Evolutionary conservation across 73 alveolate genomes (phyloP).

Genomic region (Halteria grandinella): DNA sequence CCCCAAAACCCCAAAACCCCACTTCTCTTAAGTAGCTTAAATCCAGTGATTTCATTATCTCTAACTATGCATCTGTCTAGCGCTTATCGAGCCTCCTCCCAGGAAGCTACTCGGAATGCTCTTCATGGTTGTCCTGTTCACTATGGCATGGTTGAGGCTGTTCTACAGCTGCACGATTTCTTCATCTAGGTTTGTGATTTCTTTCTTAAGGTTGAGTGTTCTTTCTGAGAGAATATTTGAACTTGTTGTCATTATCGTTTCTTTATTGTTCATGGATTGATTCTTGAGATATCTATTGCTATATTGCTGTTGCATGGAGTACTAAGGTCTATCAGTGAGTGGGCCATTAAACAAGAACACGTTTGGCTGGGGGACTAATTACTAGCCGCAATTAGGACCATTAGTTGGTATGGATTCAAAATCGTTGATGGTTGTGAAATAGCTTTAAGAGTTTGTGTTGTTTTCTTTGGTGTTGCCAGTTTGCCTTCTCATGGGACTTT

Average conservation of each 20-base stretch:
- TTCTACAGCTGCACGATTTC: constrained; percentile 15
- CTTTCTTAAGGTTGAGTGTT: constrained; percentile 45
- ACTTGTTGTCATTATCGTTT: constrained; percentile 28
- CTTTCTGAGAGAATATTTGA: constrained; percentile 46
- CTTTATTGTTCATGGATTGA: no score
- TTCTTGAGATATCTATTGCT: no score
- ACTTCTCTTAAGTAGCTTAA: no score
- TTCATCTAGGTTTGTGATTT: constrained; percentile 39
- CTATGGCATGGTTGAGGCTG: constrained; percentile 11
- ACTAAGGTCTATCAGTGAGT: neutral
- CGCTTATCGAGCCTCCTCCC: no score
- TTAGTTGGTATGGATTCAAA: neutral
- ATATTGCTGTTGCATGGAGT: no score
- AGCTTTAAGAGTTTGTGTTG: neutral
- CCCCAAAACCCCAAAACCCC: no score
- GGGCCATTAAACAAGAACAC: neutral
- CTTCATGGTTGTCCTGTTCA: constrained; percentile 10
- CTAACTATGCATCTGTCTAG: no score
- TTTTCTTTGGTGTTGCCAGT: neutral
- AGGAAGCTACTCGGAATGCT: no score
- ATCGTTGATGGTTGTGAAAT: neutral
- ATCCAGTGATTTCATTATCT: no score
- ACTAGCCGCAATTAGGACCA: neutral
- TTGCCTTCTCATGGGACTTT: neutral
- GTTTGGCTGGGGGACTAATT: neutral